These are phyloP conservation scores for Lentinula edodes DNA, from an alignment of 768 basidiomycete genomes.

Conservation along the genomic window DNA sequence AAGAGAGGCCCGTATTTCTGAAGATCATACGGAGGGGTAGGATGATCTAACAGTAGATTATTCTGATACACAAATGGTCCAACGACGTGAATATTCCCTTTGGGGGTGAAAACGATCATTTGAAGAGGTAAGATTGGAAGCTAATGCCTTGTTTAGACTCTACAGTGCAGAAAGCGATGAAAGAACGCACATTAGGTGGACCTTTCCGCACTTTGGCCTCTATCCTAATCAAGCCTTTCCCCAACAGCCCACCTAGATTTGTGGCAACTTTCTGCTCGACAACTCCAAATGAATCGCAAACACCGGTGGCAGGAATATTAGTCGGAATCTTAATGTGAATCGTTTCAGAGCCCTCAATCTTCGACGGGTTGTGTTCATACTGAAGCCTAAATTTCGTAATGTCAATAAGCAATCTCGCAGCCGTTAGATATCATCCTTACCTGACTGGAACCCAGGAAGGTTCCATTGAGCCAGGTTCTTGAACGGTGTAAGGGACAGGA, in stretches of 20 bases:
- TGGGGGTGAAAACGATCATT: conserved; percentile 89
- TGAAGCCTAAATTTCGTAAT: conserved; percentile 37
- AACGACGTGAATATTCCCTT: conserved; percentile 84
- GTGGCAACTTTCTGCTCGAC: conserved; percentile 84
- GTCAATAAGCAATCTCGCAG: neutral
- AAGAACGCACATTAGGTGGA: conserved; percentile 49
- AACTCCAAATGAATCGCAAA: conserved; percentile 73
- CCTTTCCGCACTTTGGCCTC: conserved; percentile 73
- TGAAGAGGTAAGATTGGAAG: conserved; percentile 78
- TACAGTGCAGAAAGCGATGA: conserved; percentile 12
- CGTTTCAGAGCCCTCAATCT: conserved; percentile 56
- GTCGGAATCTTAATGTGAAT: conserved; percentile 73
- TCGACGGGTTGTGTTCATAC: conserved; percentile 54
- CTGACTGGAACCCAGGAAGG: conserved; percentile 60
- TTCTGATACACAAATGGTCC: conserved; percentile 67
- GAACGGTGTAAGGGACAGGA: conserved; percentile 62
- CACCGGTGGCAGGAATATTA: conserved; percentile 45
- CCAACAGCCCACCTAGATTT: conserved; percentile 75
- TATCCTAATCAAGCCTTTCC: conserved; percentile 75
- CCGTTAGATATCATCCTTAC: neutral
- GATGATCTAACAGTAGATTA: conserved; percentile 75
- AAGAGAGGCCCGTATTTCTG: conserved; percentile 55
- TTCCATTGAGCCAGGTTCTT: conserved; percentile 38
- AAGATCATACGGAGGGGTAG: conserved; percentile 59
- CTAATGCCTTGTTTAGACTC: conserved; percentile 31